phyloP scores from a whole-genome alignment of 2,329 filamentous ascomycete genomes.

The Sclerotinia glacialis region DNA sequence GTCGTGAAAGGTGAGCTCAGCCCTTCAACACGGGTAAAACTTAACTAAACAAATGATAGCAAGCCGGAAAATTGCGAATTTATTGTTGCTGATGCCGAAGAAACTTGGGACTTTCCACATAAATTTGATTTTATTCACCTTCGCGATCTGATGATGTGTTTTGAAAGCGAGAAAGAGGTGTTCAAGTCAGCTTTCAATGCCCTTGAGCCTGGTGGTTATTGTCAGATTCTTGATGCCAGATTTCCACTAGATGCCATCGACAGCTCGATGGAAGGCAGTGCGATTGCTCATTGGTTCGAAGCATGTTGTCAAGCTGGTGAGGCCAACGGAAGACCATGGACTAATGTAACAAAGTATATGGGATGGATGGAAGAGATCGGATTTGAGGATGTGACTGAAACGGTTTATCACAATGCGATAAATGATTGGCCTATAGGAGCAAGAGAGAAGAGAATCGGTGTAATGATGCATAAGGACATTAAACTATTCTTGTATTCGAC shows the following conservation, averaged over 20 bases:
- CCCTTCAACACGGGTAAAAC: not conserved
- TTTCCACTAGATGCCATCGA: slow-evolving; percentile 27
- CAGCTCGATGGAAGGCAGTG: slow-evolving; percentile 30
- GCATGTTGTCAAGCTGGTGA: slow-evolving; percentile 23
- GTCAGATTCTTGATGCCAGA: slow-evolving; percentile 25
- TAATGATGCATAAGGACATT: slow-evolving; percentile 27
- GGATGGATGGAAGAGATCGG: slow-evolving; percentile 44
- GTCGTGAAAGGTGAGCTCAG: not conserved
- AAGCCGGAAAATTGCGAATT: slow-evolving; percentile 38
- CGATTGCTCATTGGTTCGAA: slow-evolving; percentile 27
- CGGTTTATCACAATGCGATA: slow-evolving; percentile 52
- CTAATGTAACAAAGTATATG: slow-evolving; percentile 25
- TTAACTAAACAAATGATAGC: slow-evolving; percentile 1
- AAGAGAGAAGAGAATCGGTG: slow-evolving; percentile 29
- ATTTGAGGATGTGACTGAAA: slow-evolving; percentile 53
- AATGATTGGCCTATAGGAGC: slow-evolving; percentile 51
- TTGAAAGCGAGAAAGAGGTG: slow-evolving; percentile 23
- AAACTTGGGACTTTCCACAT: slow-evolving; percentile 47
- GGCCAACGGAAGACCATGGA: slow-evolving; percentile 25
- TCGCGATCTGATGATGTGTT: slow-evolving; percentile 23
- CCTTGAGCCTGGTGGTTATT: slow-evolving; percentile 27
- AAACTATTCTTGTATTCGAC: not conserved
- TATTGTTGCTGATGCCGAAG: slow-evolving; percentile 51
- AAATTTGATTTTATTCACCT: slow-evolving; percentile 51
- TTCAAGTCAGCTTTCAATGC: slow-evolving; percentile 22